Conservation (phyloP, 306 rosid species). For the Vigna mungo region DNA sequence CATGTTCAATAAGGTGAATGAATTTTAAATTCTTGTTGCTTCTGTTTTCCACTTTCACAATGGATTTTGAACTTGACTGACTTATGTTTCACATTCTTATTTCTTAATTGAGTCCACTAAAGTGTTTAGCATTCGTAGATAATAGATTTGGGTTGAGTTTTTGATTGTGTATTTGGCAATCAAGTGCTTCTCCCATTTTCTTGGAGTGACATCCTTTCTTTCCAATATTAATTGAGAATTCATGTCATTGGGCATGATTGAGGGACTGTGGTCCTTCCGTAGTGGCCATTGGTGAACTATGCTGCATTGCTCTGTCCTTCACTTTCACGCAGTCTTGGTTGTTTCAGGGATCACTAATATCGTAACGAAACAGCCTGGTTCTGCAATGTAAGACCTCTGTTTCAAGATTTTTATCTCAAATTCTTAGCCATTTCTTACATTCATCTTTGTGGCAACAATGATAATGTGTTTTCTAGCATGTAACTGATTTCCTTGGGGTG, state of each 20-base stretch:
- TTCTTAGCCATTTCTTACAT: conserved; percentile 47
- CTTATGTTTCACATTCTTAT: background rate
- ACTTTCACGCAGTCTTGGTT: conserved; percentile 32
- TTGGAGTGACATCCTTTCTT: conserved; percentile 29
- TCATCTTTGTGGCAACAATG: conserved; percentile 45
- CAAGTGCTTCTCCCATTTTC: conserved; percentile 30
- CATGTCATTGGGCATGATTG: background rate
- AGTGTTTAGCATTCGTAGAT: background rate
- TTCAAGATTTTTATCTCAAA: conserved; percentile 40
- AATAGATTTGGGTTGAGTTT: conserved; percentile 5
- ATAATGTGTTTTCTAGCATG: conserved; percentile 46
- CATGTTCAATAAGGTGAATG: conserved; percentile 13
- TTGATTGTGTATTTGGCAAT: background rate
- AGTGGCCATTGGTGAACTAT: background rate
- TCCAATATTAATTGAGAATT: conserved; percentile 22
- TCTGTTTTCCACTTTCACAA: background rate
- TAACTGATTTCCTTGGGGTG: conserved; percentile 49
- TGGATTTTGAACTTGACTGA: conserved; percentile 20
- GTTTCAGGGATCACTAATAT: background rate
- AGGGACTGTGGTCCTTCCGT: background rate
- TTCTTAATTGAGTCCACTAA: too few species aligned
- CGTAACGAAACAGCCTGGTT: conserved; percentile 12
- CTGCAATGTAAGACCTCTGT: conserved; percentile 42
- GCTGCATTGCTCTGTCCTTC: conserved; percentile 40
- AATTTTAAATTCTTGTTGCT: background rate